Conservation (phyloP, 2,329 filamentous ascomycete genomes). For the Xylariaceae sp. region DNA sequence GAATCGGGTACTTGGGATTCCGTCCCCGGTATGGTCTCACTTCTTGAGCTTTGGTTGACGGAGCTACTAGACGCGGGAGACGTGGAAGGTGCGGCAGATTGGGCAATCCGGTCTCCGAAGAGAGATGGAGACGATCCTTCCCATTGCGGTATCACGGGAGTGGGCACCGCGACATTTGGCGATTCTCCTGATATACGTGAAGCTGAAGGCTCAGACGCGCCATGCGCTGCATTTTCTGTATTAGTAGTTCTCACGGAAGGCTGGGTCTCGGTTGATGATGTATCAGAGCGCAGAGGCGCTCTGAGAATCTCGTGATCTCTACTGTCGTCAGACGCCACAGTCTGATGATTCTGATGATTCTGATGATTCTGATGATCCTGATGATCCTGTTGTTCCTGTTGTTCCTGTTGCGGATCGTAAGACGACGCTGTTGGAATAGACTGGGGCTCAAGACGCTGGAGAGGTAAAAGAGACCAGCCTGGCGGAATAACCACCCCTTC, state of each 20-base stretch:
- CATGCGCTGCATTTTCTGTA: not conserved
- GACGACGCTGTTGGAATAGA: conserved; percentile 12
- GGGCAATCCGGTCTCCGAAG: conserved; percentile 34
- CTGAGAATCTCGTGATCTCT: conserved; percentile 6
- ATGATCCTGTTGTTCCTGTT: no score
- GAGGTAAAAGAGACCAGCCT: conserved; percentile 59
- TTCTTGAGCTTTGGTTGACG: conserved; percentile 3
- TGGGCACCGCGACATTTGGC: conserved; percentile 42
- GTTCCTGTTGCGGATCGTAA: conserved; percentile 7
- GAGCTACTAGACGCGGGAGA: no score
- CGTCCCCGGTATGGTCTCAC: conserved; percentile 1
- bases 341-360: conserved; percentile 2
- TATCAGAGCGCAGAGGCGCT: conserved; percentile 4
- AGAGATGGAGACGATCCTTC: conserved; percentile 43
- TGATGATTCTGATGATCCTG: no score
- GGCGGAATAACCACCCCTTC: conserved; percentile 58
- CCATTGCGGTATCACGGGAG: conserved; percentile 46
- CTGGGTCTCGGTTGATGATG: conserved; percentile 5
- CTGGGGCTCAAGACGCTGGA: conserved; percentile 46
- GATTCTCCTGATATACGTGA: conserved; percentile 21
- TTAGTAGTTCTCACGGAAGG: conserved; percentile 4
- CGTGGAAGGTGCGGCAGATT: conserved; percentile 11
- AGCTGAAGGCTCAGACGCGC: conserved; percentile 9
- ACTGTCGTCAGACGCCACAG: conserved; percentile 7
- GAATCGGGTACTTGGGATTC: conserved; percentile 7